These are phyloP conservation scores for Hyphopichia fennica DNA, from an alignment of 1,139 yeast genomes.

Conservation along the genomic window DNA sequence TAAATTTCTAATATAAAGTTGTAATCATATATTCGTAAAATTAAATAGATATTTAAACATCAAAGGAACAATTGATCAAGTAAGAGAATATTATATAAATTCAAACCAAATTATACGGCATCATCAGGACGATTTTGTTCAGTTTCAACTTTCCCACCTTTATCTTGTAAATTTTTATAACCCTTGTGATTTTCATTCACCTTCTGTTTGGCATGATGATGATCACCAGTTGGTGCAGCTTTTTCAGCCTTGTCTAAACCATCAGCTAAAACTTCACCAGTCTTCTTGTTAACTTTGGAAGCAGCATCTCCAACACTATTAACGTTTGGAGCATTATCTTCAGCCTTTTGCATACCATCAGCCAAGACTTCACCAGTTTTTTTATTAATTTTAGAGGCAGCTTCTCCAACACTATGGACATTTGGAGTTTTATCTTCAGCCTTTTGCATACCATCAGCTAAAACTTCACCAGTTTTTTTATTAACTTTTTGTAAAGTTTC, in stretches of 20 bases:
- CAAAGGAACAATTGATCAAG: not conserved
- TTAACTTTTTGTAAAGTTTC: constrained; percentile 35
- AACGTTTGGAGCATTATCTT: constrained; percentile 7
- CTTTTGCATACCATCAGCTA: constrained; percentile 29
- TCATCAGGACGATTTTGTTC: constrained; percentile 52
- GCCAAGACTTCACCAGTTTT: constrained; percentile 39
- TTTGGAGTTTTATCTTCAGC: constrained; percentile 16
- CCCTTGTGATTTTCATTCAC: constrained; percentile 33
- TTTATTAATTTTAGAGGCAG: constrained; percentile 20
- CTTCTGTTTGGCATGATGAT: constrained; percentile 9
- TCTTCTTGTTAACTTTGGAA: constrained; percentile 21
- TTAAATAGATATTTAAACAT: too few species aligned
- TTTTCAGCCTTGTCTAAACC: constrained; percentile 21
- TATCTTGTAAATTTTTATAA: constrained; percentile 41
- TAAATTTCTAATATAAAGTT: not conserved
- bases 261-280: constrained; percentile 37
- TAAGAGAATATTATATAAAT: too few species aligned
- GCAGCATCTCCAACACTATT: constrained; percentile 16
- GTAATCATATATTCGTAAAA: constrained; percentile 4
- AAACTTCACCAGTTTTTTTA: constrained; percentile 27
- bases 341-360: constrained; percentile 24
- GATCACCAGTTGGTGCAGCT: constrained; percentile 17
- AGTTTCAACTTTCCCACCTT: constrained; percentile 40
- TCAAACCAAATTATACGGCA: constrained; percentile 20
- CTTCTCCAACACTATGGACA: constrained; percentile 11